phyloP scores from a whole-genome alignment of 495 filamentous ascomycete genomes.

The Neurospora intermedia region DNA sequence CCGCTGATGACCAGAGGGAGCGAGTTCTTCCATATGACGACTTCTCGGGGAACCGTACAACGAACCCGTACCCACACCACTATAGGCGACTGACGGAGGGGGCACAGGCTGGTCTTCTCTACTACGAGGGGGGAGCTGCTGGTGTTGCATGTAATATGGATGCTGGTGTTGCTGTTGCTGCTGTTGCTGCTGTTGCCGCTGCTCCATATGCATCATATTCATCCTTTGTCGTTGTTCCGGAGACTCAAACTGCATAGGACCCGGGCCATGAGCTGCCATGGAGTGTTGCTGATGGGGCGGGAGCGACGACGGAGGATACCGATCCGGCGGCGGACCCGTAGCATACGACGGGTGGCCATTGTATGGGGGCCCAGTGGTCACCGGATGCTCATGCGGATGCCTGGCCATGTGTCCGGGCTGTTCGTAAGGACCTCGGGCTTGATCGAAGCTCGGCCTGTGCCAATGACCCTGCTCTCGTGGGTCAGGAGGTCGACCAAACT shows the following conservation, averaged over 20 bases:
- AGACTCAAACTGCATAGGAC: conserved; percentile 35
- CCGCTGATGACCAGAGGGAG: conserved; percentile 34
- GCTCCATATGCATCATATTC: conserved; percentile 21
- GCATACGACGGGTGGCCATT: conserved; percentile 37
- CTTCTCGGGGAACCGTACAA: conserved; percentile 31
- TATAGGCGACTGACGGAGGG: conserved; percentile 35
- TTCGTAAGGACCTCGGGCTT: conserved; percentile 30
- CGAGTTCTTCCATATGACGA: conserved; percentile 48
- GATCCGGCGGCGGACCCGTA: conserved; percentile 32
- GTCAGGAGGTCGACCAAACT: conserved; percentile 32
- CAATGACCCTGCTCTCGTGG: conserved; percentile 34
- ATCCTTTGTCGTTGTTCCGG: conserved; percentile 38
- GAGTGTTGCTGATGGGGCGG: conserved; percentile 29
- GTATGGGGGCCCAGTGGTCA: conserved; percentile 29
- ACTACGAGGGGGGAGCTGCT: conserved; percentile 15
- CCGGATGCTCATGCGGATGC: conserved; percentile 32
- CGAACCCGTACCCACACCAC: conserved; percentile 19
- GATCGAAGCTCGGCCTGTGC: conserved; percentile 31
- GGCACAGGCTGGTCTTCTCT: conserved; percentile 29
- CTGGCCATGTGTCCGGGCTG: conserved; percentile 26
- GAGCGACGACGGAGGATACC: conserved; percentile 34
- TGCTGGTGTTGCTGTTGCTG: conserved; percentile 20
- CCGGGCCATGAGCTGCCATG: conserved; percentile 25
- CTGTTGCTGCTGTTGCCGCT: conserved; percentile 7
- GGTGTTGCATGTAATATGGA: conserved; percentile 12